Evolutionary conservation across 192 early-diverging fungal genomes (phyloP), one percentile per base, ranked within the genome.

Genomic region (Lobulomyces angularis): DNA sequence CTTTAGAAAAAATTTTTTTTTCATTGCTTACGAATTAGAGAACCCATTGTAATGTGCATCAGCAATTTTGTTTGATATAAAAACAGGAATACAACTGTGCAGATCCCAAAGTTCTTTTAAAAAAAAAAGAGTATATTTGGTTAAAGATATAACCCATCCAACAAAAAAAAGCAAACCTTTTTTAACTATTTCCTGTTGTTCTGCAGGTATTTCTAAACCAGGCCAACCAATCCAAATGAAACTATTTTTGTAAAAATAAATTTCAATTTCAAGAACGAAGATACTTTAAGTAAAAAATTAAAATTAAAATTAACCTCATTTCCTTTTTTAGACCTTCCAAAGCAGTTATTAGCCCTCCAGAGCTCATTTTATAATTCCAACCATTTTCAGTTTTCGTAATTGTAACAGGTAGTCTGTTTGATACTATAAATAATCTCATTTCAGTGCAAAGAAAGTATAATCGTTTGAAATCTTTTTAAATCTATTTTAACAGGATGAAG

Each of bases 211-310:
- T 43, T 91, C 80, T 43, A 90, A 49, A 39, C 92, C 85, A 12
- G 93, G 93, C 96, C 96, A 99, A 7, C 96, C 96, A 51, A 95
- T 90, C 96, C 96, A 99, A 0, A 82, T 90, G 61, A 97, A n/a
- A n/a, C n/a, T n/a, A n/a, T n/a, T n/a, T n/a, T n/a, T n/a, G n/a
- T n/a, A n/a, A n/a, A n/a, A n/a, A n/a, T n/a, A n/a, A n/a, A n/a
- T n/a, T n/a, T n/a, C n/a, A n/a, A n/a, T n/a, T n/a, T n/a, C n/a
- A n/a, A n/a, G n/a, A n/a, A n/a, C n/a, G n/a, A n/a, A n/a, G n/a
- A n/a, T n/a, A n/a, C n/a, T n/a, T n/a, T n/a, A n/a, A n/a, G n/a
- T n/a, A n/a, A n/a, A n/a, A n/a, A n/a, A n/a, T n/a, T n/a, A n/a
- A n/a, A n/a, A n/a, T n/a, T n/a, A n/a, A n/a, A n/a, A n/a, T n/a